Percentiles rank a stretch among this genome's conserved stretches.
Conservation (phyloP, 1,284 basidiomycete species). For the Ceratobasidium theobromae region DNA sequence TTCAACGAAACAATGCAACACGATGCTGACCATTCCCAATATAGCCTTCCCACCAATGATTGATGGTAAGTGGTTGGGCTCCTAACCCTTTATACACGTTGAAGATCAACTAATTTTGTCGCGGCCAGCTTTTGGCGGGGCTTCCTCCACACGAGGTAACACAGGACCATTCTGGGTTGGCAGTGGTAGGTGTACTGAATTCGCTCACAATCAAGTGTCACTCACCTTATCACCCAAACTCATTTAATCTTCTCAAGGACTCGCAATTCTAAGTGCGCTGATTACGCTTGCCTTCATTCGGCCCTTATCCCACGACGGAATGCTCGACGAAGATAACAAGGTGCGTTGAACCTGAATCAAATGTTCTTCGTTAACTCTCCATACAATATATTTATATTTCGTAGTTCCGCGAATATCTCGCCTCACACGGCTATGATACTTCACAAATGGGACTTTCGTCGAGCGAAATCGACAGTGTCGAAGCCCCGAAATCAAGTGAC, state of each 20-base stretch:
- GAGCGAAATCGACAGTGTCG: slow-evolving; percentile 33
- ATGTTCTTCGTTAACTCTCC: too few relatives aligned
- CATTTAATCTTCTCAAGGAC: slow-evolving; percentile 48
- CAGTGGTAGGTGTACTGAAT: slow-evolving; percentile 50
- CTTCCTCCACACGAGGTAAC: slow-evolving; percentile 54
- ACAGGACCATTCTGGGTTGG: slow-evolving; percentile 83
- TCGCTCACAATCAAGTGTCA: background rate
- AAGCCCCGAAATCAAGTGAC: slow-evolving; percentile 5
- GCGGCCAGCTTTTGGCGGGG: slow-evolving; percentile 59
- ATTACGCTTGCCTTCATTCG: slow-evolving; percentile 75
- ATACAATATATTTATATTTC: slow-evolving; percentile 1
- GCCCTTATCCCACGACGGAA: slow-evolving; percentile 74
- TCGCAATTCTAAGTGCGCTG: slow-evolving; percentile 77
- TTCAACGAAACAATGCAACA: background rate
- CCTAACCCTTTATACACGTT: background rate
- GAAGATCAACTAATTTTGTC: slow-evolving; percentile 23
- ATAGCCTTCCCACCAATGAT: slow-evolving; percentile 71
- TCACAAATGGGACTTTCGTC: slow-evolving; percentile 57
- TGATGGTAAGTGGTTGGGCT: slow-evolving; percentile 50
- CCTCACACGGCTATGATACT: slow-evolving; percentile 73
- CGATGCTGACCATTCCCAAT: slow-evolving; percentile 1
- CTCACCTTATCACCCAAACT: background rate
- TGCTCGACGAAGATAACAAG: slow-evolving; percentile 70
- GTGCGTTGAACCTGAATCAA: too few relatives aligned
- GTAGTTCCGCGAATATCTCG: slow-evolving; percentile 79